Conservation (phyloP, 2,329 filamentous ascomycete species). For the Thelonectria olida region DNA sequence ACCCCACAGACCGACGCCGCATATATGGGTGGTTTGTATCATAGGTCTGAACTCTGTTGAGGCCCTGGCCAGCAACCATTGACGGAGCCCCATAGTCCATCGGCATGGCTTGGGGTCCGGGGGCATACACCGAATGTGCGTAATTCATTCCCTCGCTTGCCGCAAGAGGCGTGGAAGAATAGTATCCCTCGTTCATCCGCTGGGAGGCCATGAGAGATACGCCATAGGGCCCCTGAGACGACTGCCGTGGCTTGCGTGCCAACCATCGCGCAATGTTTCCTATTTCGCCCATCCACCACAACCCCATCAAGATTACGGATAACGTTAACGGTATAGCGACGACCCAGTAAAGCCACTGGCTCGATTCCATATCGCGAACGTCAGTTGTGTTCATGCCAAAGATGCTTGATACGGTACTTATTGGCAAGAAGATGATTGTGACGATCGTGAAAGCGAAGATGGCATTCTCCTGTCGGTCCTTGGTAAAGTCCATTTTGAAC, state of each 20-base stretch:
- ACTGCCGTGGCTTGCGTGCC: conserved; percentile 26
- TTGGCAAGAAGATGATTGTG: conserved; percentile 58
- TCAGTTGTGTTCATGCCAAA: conserved; percentile 65
- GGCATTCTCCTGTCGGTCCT: conserved; percentile 57
- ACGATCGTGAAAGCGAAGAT: conserved; percentile 61
- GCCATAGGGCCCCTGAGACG: conserved; percentile 19
- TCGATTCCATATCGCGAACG: conserved; percentile 57
- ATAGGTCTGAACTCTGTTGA: background rate
- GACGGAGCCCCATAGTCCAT: background rate
- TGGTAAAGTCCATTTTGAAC: conserved; percentile 51
- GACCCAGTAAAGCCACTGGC: conserved; percentile 61
- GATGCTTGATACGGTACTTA: conserved; percentile 56
- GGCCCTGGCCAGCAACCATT: background rate
- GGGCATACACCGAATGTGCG: background rate
- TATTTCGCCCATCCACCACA: conserved; percentile 56
- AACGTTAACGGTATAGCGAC: conserved; percentile 57
- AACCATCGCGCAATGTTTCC: conserved; percentile 45
- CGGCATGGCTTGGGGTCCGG: background rate
- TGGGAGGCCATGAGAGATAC: conserved; percentile 22
- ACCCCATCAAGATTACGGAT: conserved; percentile 48
- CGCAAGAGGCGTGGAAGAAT: background rate
- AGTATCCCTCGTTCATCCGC: conserved; percentile 16
- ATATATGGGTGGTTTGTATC: background rate
- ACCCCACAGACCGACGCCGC: background rate
- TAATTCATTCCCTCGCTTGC: conserved; percentile 16